Evolutionary conservation across 345 rosid genomes (phyloP).

Genomic region (Populus tremula): DNA sequence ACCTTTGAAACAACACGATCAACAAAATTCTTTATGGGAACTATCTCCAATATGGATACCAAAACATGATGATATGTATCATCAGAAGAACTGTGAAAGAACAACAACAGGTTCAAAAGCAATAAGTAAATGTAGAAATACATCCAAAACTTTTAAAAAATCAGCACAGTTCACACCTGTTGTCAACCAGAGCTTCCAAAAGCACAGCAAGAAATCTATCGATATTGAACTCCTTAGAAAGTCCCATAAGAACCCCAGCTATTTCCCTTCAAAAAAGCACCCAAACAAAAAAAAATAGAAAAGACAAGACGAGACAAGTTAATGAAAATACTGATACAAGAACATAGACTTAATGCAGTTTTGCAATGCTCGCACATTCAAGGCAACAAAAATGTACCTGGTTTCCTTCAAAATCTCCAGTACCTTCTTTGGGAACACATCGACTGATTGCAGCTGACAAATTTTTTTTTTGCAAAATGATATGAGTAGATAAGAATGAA

Average conservation of each 20-base stretch:
- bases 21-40: conserved; percentile 57
- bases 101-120: conserved; percentile 20
- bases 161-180: conserved; percentile 49
- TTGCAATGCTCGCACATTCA: neutral
- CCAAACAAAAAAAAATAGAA: neutral
- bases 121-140: conserved; percentile 6
- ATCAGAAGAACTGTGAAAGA: conserved; percentile 60
- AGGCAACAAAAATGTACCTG: conserved; percentile 41
- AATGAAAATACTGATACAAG: neutral
- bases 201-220: conserved; percentile 67
- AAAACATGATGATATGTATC: conserved; percentile 46
- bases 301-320: neutral
- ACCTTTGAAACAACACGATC: conserved; percentile 54
- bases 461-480: conserved; percentile 14
- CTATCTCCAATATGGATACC: conserved; percentile 56
- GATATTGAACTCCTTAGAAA: conserved; percentile 70
- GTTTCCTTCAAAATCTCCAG: conserved; percentile 66
- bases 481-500: conserved; percentile 6
- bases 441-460: conserved; percentile 62
- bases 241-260: conserved; percentile 52
- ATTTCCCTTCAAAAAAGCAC: conserved; percentile 50
- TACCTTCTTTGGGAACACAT: conserved; percentile 61
- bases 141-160: neutral
- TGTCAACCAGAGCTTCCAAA: conserved; percentile 57
- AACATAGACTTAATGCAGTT: neutral